Percentiles rank a stretch among this genome's conserved stretches.
Evolutionary conservation across 352 stramenopile genomes (phyloP).

Genomic region (Globisporangium sylvaticum): DNA sequence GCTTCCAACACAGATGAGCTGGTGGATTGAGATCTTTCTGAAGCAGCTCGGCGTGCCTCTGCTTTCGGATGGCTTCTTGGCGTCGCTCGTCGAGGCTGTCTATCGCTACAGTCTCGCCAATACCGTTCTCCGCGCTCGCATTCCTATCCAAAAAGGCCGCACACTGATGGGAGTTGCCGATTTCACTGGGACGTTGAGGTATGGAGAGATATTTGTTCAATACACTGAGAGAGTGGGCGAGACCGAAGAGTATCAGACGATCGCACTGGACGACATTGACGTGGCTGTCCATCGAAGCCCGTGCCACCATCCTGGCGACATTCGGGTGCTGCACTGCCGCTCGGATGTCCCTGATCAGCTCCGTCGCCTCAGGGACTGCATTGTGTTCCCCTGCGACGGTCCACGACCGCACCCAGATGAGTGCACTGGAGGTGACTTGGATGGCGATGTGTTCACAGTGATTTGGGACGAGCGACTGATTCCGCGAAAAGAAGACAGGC

Average conservation of each 20-base stretch:
- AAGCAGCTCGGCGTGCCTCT: constrained; percentile 36
- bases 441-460: constrained; percentile 77
- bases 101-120: constrained; percentile 72
- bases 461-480: constrained; percentile 81
- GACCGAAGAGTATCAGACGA: constrained; percentile 8
- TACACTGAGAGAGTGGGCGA: constrained; percentile 49
- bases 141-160: constrained; percentile 62
- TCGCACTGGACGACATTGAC: constrained; percentile 35
- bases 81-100: constrained; percentile 46
- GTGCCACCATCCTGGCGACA: constrained; percentile 73
- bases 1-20: constrained; percentile 25
- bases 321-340: constrained; percentile 58
- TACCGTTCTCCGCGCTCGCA: constrained; percentile 66
- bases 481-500: constrained; percentile 33
- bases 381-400: constrained; percentile 76
- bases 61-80: constrained; percentile 43
- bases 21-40: constrained; percentile 36
- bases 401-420: constrained; percentile 70
- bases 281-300: constrained; percentile 74
- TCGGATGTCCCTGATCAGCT: constrained; percentile 44
- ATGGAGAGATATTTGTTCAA: constrained; percentile 77
- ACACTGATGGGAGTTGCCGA: constrained; percentile 81
- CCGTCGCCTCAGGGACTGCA: constrained; percentile 48
- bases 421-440: constrained; percentile 77
- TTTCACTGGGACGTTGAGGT: constrained; percentile 62